Conservation (phyloP, 23 red algal genomes). For the Cyanidium caldarium region DNA sequence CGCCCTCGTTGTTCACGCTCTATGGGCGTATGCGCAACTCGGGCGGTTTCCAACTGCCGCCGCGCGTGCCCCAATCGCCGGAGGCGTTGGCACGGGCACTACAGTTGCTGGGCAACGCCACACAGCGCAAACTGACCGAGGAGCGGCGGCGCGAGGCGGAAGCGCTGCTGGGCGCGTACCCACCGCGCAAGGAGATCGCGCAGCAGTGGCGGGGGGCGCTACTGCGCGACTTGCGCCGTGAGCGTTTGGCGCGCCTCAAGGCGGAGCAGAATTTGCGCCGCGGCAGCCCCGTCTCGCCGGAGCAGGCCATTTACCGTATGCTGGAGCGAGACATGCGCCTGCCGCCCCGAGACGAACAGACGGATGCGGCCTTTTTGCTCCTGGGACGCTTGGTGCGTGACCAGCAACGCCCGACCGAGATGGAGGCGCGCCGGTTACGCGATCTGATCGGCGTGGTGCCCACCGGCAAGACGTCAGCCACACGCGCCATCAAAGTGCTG, state of each 20-base stretch:
- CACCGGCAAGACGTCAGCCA: not conserved
- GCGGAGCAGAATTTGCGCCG: not conserved
- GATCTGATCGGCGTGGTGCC: not conserved
- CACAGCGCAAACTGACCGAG: not conserved
- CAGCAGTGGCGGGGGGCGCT: constrained; percentile 3
- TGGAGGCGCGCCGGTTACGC: not conserved
- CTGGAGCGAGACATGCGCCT: not conserved
- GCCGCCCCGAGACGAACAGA: not conserved
- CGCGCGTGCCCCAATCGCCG: not conserved
- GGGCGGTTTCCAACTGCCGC: not conserved
- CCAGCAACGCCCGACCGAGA: not conserved
- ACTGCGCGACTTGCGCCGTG: no score
- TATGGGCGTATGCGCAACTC: not conserved
- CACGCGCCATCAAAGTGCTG: not conserved
- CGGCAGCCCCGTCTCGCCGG: not conserved
- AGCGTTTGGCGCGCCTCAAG: not conserved
- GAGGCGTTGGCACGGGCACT: not conserved
- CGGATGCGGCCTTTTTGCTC: not conserved
- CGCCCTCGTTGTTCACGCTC: no score
- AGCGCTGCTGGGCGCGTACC: not conserved
- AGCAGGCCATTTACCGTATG: not conserved
- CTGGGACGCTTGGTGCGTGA: not conserved
- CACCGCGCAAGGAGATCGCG: constrained; percentile 1
- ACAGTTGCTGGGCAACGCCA: not conserved
- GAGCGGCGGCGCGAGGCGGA: not conserved